Evolutionary conservation across 495 filamentous ascomycete genomes (phyloP).

Genomic region (Rhypophila decipiens): DNA sequence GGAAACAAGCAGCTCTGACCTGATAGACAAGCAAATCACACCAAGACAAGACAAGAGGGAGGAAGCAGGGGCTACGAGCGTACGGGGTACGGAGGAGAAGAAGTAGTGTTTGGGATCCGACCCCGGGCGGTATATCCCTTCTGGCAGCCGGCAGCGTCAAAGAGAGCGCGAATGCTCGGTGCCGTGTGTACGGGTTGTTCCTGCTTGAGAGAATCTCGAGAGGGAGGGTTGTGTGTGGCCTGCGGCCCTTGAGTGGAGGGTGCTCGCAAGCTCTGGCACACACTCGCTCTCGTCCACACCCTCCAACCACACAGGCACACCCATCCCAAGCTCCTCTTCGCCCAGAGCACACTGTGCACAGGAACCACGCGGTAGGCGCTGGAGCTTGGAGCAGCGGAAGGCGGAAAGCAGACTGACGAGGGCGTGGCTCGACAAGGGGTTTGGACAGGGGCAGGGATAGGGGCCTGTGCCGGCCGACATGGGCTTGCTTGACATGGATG

Average conservation of each 20-base stretch:
- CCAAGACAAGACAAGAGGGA: constrained; percentile 5
- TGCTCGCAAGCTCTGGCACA: background rate
- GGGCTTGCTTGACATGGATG: constrained; percentile 12
- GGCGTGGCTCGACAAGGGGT: background rate
- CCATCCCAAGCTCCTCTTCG: too few relatives aligned
- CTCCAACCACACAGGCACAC: too few relatives aligned
- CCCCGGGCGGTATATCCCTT: background rate
- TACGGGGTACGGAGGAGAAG: constrained; percentile 1
- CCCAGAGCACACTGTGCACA: background rate
- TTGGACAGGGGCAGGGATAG: background rate
- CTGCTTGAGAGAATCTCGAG: background rate
- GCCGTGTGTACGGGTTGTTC: background rate
- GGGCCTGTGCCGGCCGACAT: constrained; percentile 1
- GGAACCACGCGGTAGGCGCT: constrained; percentile 6
- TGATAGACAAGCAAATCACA: constrained; percentile 8
- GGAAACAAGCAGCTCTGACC: background rate
- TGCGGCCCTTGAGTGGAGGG: background rate
- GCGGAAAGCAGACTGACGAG: constrained; percentile 4
- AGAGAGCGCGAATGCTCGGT: background rate
- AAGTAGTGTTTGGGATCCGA: background rate
- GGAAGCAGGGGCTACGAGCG: constrained; percentile 4
- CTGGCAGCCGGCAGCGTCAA: background rate
- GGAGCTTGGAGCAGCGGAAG: constrained; percentile 4
- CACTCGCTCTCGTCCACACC: background rate
- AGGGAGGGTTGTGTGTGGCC: constrained; percentile 1